Conservation (phyloP, 1,284 basidiomycete species). For the Phaffia rhodozyma region DNA sequence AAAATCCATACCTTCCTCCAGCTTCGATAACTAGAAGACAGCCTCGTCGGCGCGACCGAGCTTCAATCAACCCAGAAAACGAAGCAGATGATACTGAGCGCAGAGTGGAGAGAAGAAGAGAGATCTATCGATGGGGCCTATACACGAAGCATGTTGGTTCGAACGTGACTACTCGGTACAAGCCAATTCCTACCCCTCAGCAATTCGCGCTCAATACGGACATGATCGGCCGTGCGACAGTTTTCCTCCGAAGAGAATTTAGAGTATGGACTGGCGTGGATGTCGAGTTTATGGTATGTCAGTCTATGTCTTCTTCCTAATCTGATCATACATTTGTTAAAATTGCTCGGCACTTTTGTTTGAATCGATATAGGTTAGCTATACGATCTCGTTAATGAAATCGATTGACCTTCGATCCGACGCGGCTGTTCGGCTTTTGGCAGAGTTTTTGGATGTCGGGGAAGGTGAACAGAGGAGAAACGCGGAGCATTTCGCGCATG, state of each 20-base stretch:
- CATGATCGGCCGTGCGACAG: slow-evolving; percentile 48
- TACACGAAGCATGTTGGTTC: slow-evolving; percentile 76
- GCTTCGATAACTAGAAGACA: slow-evolving; percentile 19
- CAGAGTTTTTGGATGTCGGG: slow-evolving; percentile 65
- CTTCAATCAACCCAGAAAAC: slow-evolving; percentile 38
- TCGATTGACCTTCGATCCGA: slow-evolving; percentile 77
- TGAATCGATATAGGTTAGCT: slow-evolving; percentile 51
- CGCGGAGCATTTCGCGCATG: slow-evolving; percentile 81
- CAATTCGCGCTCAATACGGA: slow-evolving; percentile 57
- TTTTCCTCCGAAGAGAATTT: slow-evolving; percentile 70
- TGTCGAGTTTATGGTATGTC: slow-evolving; percentile 50
- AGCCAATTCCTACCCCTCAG: slow-evolving; percentile 63
- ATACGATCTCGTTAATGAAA: slow-evolving; percentile 72
- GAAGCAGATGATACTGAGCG: slow-evolving; percentile 51
- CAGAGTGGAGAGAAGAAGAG: slow-evolving; percentile 46
- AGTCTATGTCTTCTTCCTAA: neutral
- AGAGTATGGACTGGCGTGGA: slow-evolving; percentile 70
- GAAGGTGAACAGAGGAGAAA: slow-evolving; percentile 49
- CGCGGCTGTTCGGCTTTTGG: slow-evolving; percentile 61
- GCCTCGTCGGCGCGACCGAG: slow-evolving; percentile 13
- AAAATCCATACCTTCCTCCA: slow-evolving; percentile 12
- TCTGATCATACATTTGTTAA: neutral
- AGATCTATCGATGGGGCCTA: slow-evolving; percentile 59
- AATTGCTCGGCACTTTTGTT: neutral
- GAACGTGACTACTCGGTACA: slow-evolving; percentile 65